Base-by-base conservation (phyloP, 2,329 filamentous ascomycete genomes). In the Cryphonectria naterciae region DNA sequence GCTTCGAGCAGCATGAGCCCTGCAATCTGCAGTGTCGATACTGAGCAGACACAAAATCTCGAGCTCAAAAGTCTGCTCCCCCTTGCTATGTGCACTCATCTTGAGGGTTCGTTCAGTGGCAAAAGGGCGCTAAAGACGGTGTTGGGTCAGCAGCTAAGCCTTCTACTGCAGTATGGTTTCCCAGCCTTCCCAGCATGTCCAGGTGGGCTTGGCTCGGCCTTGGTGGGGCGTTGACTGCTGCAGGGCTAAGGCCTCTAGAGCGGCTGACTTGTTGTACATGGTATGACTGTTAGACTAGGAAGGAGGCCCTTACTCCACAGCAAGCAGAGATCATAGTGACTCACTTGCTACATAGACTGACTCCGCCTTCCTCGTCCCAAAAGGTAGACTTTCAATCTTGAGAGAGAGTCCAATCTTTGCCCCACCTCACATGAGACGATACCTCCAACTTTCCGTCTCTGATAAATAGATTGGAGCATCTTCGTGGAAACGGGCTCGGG, bases 261-360 rank as follows among this genome's bases (percentile, higher is more conserved):
- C 25, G 11, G 52, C 52, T 56, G 25, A 22, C 43, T 22, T 49
- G 4, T 39, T 11, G 10, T 39, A 11, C 37, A 39, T 39, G 37
- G 37, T 56, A 56, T 28, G 52, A 56, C 52, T 56, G 11, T 28
- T 64, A 46, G 28, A 58, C 22, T 35, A 64, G 46, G 46, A 37
- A n/a, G 25, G 52, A 32, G 32, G 32, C 32, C 58, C 35, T 63
- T 46, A 28, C 8, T 41, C 22, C 25, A 56, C 65, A 35, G n/a
- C 35, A 52, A 32, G 25, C 35, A 61, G 10, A 22, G 15, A 71
- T 72, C 75, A 70, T 41, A 43, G 61, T 64, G 61, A 64, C 61
- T 64, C 61, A 64, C 61, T 43, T 22, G 22, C 35, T n/a, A 49
- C 22, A 49, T 49, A 25, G 60, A 43, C 60, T 64, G 61, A 46